Conservation (phyloP, 192 early-diverging fungal species). For the Haplosporangium gracile region DNA sequence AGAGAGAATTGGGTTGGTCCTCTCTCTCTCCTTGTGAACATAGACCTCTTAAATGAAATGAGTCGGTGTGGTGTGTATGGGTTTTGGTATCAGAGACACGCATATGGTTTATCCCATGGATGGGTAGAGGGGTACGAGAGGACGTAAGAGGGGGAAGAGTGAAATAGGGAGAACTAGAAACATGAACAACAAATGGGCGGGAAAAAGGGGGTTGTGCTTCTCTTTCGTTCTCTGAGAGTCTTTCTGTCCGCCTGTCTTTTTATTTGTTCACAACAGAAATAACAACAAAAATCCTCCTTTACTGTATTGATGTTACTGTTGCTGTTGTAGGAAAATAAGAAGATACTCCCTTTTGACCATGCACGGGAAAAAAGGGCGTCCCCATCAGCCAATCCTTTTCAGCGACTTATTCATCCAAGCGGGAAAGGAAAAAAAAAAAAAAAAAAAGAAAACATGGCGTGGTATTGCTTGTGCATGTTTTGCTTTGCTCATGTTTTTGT, state of each 20-base stretch:
- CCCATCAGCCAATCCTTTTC: background rate
- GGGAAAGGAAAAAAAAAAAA: background rate
- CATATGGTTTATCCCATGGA: background rate
- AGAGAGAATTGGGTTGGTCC: too few species aligned
- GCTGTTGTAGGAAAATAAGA: too few species aligned
- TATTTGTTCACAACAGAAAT: too few species aligned
- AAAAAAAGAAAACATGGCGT: background rate
- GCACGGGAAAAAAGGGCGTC: background rate
- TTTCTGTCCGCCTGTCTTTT: too few species aligned
- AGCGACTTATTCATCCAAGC: background rate
- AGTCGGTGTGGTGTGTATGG: too few species aligned
- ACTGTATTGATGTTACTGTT: too few species aligned
- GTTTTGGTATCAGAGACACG: too few species aligned
- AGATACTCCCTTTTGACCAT: background rate
- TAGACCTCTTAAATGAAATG: too few species aligned
- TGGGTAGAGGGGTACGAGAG: background rate
- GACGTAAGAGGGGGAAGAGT: background rate
- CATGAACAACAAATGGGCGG: constrained; percentile 5
- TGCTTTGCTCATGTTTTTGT: background rate
- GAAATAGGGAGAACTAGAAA: background rate
- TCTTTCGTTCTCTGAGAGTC: too few species aligned
- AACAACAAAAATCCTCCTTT: too few species aligned
- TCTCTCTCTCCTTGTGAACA: too few species aligned
- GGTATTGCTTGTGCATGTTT: background rate
- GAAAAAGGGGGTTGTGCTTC: background rate